Percentiles rank a stretch among this genome's conserved stretches.
These are phyloP conservation scores for Mrakia gelida DNA, from an alignment of 768 basidiomycete species.

Conservation along the genomic window DNA sequence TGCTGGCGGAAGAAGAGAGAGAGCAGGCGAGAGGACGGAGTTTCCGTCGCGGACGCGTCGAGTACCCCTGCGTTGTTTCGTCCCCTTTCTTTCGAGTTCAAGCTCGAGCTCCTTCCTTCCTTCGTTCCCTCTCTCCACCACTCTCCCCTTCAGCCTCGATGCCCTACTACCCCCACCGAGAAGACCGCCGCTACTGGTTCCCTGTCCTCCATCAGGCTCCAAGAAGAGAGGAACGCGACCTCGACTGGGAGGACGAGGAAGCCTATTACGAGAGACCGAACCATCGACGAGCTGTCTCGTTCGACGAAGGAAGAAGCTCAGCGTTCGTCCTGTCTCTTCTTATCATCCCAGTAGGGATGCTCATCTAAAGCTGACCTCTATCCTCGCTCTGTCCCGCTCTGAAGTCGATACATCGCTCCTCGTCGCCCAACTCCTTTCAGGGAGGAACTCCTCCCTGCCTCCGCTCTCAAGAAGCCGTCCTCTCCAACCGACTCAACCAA, in stretches of 20 bases:
- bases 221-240: neutral
- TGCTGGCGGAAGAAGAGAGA: neutral
- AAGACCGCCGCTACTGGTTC: neutral
- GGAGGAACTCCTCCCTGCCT: neutral
- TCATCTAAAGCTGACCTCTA: neutral
- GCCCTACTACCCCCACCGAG: neutral
- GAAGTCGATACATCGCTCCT: neutral
- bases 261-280: neutral
- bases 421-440: neutral
- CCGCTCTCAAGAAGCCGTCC: neutral
- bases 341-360: neutral
- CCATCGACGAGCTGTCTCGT: neutral
- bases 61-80: neutral
- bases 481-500: neutral
- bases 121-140: neutral
- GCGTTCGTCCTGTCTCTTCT: neutral
- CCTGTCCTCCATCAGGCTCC: neutral
- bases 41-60: neutral
- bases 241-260: neutral
- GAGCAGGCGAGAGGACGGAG: neutral
- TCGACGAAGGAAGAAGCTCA: constrained; percentile 6
- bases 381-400: neutral
- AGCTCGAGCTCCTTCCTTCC: constrained; percentile 1
- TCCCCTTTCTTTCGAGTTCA: neutral
- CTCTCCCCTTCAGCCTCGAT: neutral